Base-by-base conservation (phyloP, 768 basidiomycete species). In the Lyophyllum semitale region DNA sequence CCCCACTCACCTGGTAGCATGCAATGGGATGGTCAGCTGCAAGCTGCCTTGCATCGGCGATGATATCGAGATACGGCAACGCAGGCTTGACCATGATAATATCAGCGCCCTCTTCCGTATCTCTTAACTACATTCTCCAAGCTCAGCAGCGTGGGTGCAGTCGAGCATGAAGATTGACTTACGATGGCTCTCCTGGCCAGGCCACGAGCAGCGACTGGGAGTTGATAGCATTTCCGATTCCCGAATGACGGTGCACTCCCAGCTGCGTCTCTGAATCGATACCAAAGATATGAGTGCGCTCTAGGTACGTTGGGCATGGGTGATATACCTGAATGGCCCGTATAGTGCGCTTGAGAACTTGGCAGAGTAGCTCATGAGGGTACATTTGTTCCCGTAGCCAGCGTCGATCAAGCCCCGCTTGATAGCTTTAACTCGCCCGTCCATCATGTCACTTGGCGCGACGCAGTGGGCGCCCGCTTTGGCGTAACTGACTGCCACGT, bases 391-490 rank as follows among this genome's bases (percentile, higher is more conserved):
- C 8, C 88, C 95, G 42, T 85, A 78, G 17, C 94, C 93, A 40
- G 81, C 81, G 55, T 92, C 88, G 55, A 98, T 92, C 52, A 99
- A 76, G 3, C 79, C 82, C 33, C 84, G 78, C 70, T 99, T 99
- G 73, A 99, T 98, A 13, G 85, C 85, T 59, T 83, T 85, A 59
- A 99, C 86, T 18, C 96, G 80, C 0, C 96, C 97, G 68, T 99
- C 97, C 95, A 98, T 98, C 97, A 99, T 99, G 71, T 98, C 97
- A 66, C 95, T 97, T 7, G 97, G 97, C 1, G 97, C 97, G 54
- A 99, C 95, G 65, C 94, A 94, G 70, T 98, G 93, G 1, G 94
- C 97, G n/a, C 97, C 97, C 0, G 97, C 97, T 51, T 80, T 77
- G 0, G 95, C 97, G 61, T 99, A 99, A 65, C 82, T 86, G 43